phyloP scores from a whole-genome alignment of 2,329 filamentous ascomycete species.

The Tolypocladium nubicola region DNA sequence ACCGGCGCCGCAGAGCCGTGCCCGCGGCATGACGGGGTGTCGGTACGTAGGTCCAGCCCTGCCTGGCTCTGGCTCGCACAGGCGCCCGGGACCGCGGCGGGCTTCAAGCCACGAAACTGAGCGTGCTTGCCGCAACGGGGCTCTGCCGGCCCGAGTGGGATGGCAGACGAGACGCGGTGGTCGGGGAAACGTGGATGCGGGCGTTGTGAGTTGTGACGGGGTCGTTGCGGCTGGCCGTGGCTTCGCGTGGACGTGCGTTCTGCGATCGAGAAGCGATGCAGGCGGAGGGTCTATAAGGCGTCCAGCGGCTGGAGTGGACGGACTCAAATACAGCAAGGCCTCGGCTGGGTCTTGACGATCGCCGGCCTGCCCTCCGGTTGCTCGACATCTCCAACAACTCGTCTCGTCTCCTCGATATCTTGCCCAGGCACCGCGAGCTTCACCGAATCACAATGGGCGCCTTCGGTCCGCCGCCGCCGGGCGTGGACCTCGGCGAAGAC shows the following conservation, averaged over 20 bases:
- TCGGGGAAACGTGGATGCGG: neutral
- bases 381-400: neutral
- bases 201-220: neutral
- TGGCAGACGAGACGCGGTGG: neutral
- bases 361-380: neutral
- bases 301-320: neutral
- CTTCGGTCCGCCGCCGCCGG: conserved; percentile 5
- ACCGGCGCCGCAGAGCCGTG: neutral
- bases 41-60: too few relatives aligned
- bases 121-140: neutral
- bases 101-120: neutral
- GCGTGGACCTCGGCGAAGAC: conserved; percentile 11
- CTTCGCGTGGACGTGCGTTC: neutral
- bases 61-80: too few relatives aligned
- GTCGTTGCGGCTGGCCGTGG: neutral
- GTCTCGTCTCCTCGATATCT: neutral
- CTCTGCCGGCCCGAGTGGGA: neutral
- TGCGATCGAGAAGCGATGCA: neutral
- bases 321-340: neutral
- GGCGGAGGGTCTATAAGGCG: neutral
- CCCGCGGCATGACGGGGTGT: neutral
- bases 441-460: neutral
- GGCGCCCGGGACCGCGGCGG: too few relatives aligned
- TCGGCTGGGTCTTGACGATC: neutral
- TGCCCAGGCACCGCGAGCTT: neutral